Evolutionary conservation across 2,329 filamentous ascomycete species (phyloP), one percentile per base, ranked within the genome.

Genomic region (Aspergillus pseudotamarii): DNA sequence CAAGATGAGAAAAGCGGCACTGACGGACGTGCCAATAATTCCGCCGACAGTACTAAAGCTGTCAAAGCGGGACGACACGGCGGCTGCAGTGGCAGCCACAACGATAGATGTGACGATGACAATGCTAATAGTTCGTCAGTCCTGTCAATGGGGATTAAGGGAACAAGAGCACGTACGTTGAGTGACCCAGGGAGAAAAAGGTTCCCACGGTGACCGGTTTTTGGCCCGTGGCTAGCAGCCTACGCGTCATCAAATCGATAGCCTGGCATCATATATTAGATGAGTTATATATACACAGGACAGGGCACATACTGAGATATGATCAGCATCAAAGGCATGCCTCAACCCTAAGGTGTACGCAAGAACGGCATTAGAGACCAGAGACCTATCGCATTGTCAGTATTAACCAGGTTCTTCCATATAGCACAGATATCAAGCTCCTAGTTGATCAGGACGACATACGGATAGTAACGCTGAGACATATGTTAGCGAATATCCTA

Each of bases 291-390:
- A 19, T 32, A 12, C 19, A 34, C 8, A 6, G 16, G 21, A 32
- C 19, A 21, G 30, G 28, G 10, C n/a, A 32, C 71, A 46, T 76
- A 85, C 83, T 46, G 87, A 88, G 67, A 92, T 92, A 74, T 98
- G 95, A 78, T 98, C 94, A n/a, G 94, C 95, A 73, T 98, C 95
- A 51, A 98, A 87, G n/a, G 94, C 94, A 82, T 98, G 94, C 48
- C 94, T 90, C 14, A 98, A 85, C 3, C 94, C 94, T 12, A 98
- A 86, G 0, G 92, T 92, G 77, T 96, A 98, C 30, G 94, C 89
- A 0, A 98, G 86, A 2, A 94, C 88, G 1, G 93, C 92, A 3
- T 93, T 90, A 2, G 91, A 91, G 57, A 94, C 87, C 66, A 97
- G 85, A 0, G 84, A 80, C 0, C 84, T 86, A 28, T 2, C 43